Conservation (phyloP, 2,329 filamentous ascomycete genomes). For the Didymella lethalis region DNA sequence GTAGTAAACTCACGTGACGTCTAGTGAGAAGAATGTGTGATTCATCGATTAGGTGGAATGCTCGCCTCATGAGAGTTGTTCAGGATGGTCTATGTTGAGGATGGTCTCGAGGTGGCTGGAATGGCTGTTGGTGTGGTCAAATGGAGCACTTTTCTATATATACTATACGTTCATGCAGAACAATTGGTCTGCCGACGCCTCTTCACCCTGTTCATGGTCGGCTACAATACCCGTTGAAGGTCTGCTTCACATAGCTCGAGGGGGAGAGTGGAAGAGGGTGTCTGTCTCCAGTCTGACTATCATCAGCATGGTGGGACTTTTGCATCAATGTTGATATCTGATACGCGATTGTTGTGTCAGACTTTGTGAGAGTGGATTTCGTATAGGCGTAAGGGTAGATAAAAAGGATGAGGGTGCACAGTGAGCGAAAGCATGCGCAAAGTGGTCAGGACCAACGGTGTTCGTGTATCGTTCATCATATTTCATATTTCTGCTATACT, state of each 20-base stretch:
- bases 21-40: background rate
- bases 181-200: background rate
- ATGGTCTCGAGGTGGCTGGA: background rate
- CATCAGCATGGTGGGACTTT: background rate
- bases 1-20: background rate
- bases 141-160: too few relatives aligned
- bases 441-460: background rate
- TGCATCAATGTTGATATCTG: background rate
- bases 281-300: background rate
- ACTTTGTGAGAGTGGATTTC: background rate
- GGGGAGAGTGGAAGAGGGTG: background rate
- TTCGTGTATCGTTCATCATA: background rate
- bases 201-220: background rate
- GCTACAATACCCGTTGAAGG: background rate
- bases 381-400: too few relatives aligned
- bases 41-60: background rate
- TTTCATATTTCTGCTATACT: background rate
- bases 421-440: background rate
- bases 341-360: background rate
- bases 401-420: background rate
- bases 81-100: background rate
- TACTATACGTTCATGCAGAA: background rate
- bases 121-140: too few relatives aligned
- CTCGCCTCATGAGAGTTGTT: background rate
- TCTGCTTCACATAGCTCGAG: background rate